Evolutionary conservation across 129 eudicot species (phyloP).

Genomic region (Lonicera japonica): DNA sequence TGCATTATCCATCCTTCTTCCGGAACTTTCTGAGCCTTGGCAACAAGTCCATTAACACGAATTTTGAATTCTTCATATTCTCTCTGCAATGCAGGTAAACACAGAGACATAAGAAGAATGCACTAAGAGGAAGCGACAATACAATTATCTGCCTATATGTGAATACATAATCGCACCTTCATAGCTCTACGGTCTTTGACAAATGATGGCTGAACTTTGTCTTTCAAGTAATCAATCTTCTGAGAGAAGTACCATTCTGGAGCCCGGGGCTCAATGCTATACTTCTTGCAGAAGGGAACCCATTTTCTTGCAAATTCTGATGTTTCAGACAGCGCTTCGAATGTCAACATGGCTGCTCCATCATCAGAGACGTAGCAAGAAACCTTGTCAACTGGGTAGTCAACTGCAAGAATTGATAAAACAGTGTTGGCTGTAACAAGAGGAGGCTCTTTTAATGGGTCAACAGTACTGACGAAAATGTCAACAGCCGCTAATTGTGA

Average conservation of each 20-base stretch:
- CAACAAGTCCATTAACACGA: conserved; percentile 31
- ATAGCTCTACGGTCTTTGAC: conserved; percentile 46
- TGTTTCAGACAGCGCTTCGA: conserved; percentile 46
- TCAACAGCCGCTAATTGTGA: conserved; percentile 33
- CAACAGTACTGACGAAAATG: conserved; percentile 32
- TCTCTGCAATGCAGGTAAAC: conserved; percentile 23
- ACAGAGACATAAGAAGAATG: not conserved
- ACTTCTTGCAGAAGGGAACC: conserved; percentile 45
- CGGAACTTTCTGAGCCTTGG: conserved; percentile 39
- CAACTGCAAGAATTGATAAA: conserved; percentile 52
- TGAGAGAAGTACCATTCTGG: conserved; percentile 44
- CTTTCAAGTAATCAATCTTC: conserved; percentile 37
- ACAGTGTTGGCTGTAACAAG: conserved; percentile 50
- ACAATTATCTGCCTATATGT: not conserved
- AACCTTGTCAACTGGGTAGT: conserved; percentile 42
- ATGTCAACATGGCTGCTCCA: conserved; percentile 49
- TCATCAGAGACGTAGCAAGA: conserved; percentile 35
- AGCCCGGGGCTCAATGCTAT: conserved; percentile 42
- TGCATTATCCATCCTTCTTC: conserved; percentile 51
- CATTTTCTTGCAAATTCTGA: conserved; percentile 42
- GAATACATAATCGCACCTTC: conserved; percentile 25
- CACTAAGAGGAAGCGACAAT: not conserved
- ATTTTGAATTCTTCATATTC: conserved; percentile 47
- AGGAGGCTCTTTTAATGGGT: conserved; percentile 45
- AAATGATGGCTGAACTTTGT: conserved; percentile 30